Evolutionary conservation across 78 protist genomes (phyloP), one percentile per base, ranked within the genome.

Genomic region (Dictyostelium intermedium): DNA sequence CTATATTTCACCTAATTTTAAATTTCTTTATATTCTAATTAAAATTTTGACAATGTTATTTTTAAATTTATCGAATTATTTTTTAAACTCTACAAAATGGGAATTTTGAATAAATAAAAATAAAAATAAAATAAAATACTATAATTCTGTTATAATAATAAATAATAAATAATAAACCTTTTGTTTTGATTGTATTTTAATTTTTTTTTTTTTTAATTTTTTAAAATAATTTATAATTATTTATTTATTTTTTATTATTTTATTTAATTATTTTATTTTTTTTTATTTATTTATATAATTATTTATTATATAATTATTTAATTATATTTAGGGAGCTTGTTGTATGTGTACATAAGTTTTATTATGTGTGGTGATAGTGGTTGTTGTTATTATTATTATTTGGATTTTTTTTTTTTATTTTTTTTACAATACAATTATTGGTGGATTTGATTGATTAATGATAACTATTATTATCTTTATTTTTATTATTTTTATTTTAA

Each of bases 401-500:
- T 63, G 73, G 27, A 63, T 63, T 63, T 63, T 60, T 60, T 63
- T 63, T n/a, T 63, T 63, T 63, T 60, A 23, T 63, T 63, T n/a
- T 25, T 25, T 63, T 63, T 63, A 63, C 73, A 63, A 63, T 25
- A 63, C 73, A 63, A 63, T 23, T 63, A 27, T n/a, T 25, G 32
- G 27, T 63, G 73, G 73, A 63, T 61, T 63, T 63, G 73, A 63
- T 63, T 63, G 73, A 63, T 63, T 63, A 63, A 63, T 63, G 73
- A 63, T 63, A 63, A 63, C 14, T 9, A 63, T 25, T 63, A 63
- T 63, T 63, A 27, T 9, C 25, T 8, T 63, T 1, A 63, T 63
- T 25, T n/a, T 27, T 63, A 7, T 63, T 63, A 18, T 56, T 18
- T 13, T 56, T 18, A 11, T 18, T 20, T 23, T 60, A 6, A 6